Percentiles rank a stretch among this genome's conserved stretches.
These are phyloP conservation scores for Fusarium setosum DNA, from an alignment of 2,329 filamentous ascomycete species.

Conservation along the genomic window DNA sequence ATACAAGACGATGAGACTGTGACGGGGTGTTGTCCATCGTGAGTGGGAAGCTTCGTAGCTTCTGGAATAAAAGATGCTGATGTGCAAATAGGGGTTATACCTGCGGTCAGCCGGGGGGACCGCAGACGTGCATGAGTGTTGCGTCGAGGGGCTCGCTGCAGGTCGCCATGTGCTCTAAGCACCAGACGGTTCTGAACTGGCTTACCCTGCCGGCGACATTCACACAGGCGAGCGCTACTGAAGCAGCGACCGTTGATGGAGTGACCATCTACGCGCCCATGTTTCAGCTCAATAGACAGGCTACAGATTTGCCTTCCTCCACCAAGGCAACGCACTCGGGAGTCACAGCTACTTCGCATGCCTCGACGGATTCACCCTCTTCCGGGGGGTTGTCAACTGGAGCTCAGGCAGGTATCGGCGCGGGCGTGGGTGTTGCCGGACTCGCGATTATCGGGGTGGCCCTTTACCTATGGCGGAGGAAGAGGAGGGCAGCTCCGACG, in stretches of 20 bases:
- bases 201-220: constrained; percentile 16
- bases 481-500: not conserved
- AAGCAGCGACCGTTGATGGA: not conserved
- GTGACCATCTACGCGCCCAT: constrained; percentile 42
- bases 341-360: not conserved
- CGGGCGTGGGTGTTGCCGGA: constrained; percentile 4
- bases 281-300: constrained; percentile 45
- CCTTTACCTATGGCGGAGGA: constrained; percentile 13
- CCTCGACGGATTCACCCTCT: not conserved
- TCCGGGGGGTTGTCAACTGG: constrained; percentile 21
- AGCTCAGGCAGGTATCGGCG: constrained; percentile 32
- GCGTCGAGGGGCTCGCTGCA: constrained; percentile 25
- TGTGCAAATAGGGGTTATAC: constrained; percentile 8
- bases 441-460: constrained; percentile 17
- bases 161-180: not conserved
- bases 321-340: not conserved
- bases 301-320: constrained; percentile 30
- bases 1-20: constrained; percentile 44
- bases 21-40: constrained; percentile 48
- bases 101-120: not conserved
- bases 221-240: not conserved
- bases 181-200: not conserved
- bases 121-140: constrained; percentile 22
- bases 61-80: not conserved
- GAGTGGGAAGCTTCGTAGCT: constrained; percentile 18